These are phyloP conservation scores for Globisporangium alternatum DNA, from an alignment of 352 stramenopile genomes.

Conservation along the genomic window DNA sequence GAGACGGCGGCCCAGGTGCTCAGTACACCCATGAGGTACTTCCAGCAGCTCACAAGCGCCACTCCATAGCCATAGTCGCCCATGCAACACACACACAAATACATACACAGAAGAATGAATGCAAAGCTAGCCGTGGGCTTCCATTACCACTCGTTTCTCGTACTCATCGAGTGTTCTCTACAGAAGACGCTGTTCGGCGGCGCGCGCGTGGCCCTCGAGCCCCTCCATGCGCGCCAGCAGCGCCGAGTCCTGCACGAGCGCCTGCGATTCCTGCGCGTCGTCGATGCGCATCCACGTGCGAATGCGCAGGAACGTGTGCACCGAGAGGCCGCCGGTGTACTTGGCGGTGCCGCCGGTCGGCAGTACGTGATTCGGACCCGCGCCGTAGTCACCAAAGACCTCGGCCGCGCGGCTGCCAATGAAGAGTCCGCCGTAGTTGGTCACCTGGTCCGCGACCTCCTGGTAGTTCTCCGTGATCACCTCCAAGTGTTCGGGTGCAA, in stretches of 20 bases:
- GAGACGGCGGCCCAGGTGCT: conserved; percentile 34
- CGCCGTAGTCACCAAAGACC: conserved; percentile 97
- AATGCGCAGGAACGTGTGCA: conserved; percentile 98
- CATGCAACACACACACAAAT: not conserved
- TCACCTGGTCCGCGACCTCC: conserved; percentile 75
- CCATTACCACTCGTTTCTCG: not conserved
- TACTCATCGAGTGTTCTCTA: conserved; percentile 19
- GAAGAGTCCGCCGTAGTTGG: conserved; percentile 92
- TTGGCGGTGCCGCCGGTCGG: conserved; percentile 95
- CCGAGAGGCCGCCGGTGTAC: conserved; percentile 97
- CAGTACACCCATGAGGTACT: conserved; percentile 14
- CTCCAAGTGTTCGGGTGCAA: conserved; percentile 87
- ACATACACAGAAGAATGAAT: too few species aligned
- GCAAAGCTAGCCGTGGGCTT: not conserved
- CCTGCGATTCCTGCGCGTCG: conserved; percentile 70
- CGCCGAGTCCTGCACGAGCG: conserved; percentile 93
- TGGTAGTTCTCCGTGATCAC: conserved; percentile 90
- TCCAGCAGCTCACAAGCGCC: conserved; percentile 2
- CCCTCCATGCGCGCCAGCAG: conserved; percentile 91
- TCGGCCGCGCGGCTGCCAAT: conserved; percentile 94
- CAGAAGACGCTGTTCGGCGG: conserved; percentile 75
- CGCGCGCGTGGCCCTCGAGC: conserved; percentile 77
- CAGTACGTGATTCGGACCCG: conserved; percentile 98
- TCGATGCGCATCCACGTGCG: conserved; percentile 98
- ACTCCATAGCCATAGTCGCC: not conserved